Evolutionary conservation across 2,329 filamentous ascomycete genomes (phyloP).

Genomic region (Trichoderma koningii): DNA sequence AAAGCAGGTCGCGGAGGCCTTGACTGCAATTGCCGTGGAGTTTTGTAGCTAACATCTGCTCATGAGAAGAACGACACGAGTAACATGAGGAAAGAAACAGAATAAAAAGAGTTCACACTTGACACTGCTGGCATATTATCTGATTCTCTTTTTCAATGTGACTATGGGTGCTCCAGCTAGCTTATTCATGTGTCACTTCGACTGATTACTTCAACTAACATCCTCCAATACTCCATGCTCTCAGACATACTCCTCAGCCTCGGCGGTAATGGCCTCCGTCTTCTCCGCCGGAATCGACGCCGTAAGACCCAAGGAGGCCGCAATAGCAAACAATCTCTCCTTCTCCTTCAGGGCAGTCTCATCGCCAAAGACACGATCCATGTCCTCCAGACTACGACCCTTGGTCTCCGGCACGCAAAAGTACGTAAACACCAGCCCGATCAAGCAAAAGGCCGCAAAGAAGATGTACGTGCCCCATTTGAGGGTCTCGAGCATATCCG

Average conservation of each 20-base stretch:
- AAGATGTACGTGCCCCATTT: constrained; percentile 60
- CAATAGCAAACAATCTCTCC: constrained; percentile 33
- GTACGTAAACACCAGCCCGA: constrained; percentile 53
- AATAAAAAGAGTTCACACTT: too few species aligned
- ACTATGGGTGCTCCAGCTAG: too few species aligned
- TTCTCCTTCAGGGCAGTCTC: constrained; percentile 43
- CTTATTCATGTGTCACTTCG: too few species aligned
- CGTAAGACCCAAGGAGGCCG: constrained; percentile 35
- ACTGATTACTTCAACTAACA: neutral
- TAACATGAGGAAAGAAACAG: neutral
- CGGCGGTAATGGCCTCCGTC: constrained; percentile 22
- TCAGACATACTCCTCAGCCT: constrained; percentile 25
- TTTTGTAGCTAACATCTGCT: constrained; percentile 35
- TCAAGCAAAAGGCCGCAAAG: constrained; percentile 57
- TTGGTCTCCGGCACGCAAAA: constrained; percentile 62
- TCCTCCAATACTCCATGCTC: neutral
- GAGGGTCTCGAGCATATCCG: constrained; percentile 55
- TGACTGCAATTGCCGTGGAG: constrained; percentile 35
- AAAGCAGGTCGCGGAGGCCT: constrained; percentile 36
- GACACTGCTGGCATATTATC: neutral
- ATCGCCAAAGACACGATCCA: constrained; percentile 53
- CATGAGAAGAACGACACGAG: neutral
- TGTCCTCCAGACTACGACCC: constrained; percentile 57
- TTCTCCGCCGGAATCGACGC: constrained; percentile 32
- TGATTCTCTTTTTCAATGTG: neutral